Evolutionary conservation across 2,329 filamentous ascomycete species (phyloP).

Genomic region (Verticillium dahliae): DNA sequence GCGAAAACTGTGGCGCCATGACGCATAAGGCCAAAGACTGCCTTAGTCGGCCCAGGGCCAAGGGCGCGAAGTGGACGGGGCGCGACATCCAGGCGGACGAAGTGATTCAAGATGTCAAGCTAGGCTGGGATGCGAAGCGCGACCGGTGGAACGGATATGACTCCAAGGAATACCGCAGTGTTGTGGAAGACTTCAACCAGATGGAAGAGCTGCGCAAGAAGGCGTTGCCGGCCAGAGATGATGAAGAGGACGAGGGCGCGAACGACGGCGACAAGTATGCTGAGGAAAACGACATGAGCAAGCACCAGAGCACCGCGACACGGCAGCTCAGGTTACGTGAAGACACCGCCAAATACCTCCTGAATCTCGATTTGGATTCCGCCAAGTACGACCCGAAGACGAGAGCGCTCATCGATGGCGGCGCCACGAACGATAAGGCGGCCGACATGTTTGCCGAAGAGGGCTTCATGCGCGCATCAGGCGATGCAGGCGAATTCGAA

Average conservation of each 20-base stretch:
- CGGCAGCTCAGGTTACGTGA: slow-evolving; percentile 87
- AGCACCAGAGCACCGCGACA: slow-evolving; percentile 85
- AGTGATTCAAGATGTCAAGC: slow-evolving; percentile 71
- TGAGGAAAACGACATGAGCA: slow-evolving; percentile 94
- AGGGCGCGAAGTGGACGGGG: slow-evolving; percentile 87
- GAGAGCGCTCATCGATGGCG: slow-evolving; percentile 79
- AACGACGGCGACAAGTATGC: slow-evolving; percentile 72
- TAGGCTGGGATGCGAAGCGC: slow-evolving; percentile 95
- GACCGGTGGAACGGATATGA: slow-evolving; percentile 99
- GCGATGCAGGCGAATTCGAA: slow-evolving; percentile 90
- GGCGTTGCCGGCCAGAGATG: slow-evolving; percentile 37
- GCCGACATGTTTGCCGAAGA: slow-evolving; percentile 85
- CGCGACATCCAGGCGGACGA: slow-evolving; percentile 93
- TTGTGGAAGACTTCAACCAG: slow-evolving; percentile 86
- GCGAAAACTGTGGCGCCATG: slow-evolving; percentile 97
- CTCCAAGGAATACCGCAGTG: slow-evolving; percentile 71
- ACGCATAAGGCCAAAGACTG: slow-evolving; percentile 95
- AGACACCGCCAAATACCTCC: slow-evolving; percentile 92
- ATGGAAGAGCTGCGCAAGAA: slow-evolving; percentile 68
- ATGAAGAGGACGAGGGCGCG: slow-evolving; percentile 40
- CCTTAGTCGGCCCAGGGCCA: slow-evolving; percentile 77
- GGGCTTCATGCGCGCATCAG: slow-evolving; percentile 80
- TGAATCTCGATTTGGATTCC: slow-evolving; percentile 92
- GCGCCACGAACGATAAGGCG: slow-evolving; percentile 72
- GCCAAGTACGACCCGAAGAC: slow-evolving; percentile 98